Conservation (phyloP, 331 rosid genomes). For the Pyracantha coccinea region DNA sequence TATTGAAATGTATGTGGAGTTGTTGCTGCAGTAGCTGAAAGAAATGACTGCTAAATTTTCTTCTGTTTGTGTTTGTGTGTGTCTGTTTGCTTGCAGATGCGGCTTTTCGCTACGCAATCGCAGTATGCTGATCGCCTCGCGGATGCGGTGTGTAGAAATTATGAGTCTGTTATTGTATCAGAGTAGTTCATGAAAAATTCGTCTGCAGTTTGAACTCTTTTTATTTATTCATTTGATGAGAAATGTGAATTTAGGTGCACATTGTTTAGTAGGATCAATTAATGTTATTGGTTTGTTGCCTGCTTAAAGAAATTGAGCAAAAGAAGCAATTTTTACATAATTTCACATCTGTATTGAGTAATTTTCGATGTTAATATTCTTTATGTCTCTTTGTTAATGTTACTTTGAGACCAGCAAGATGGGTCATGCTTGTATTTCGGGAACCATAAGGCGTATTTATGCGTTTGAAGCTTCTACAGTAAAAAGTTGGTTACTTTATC, state of each 20-base stretch:
- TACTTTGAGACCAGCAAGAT: background rate
- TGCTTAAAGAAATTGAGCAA: background rate
- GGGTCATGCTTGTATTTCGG: background rate
- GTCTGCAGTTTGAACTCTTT: background rate
- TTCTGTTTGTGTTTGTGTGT: background rate
- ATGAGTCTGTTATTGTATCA: background rate
- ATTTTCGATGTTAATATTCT: no score
- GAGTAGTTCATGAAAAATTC: background rate
- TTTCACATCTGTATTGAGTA: background rate
- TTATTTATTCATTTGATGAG: background rate
- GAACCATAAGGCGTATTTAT: background rate
- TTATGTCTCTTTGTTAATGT: background rate
- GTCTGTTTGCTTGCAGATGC: constrained; percentile 33
- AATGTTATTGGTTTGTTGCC: background rate
- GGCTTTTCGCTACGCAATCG: constrained; percentile 81
- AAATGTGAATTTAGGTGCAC: background rate
- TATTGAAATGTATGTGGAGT: background rate
- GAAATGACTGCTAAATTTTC: background rate
- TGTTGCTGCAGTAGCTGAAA: background rate
- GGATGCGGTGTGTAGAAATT: constrained; percentile 47
- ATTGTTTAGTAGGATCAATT: background rate
- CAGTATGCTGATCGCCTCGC: constrained; percentile 92
- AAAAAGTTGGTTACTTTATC: background rate
- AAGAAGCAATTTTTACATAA: background rate
- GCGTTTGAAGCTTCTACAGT: background rate